These are phyloP conservation scores for Bipolaris victoriae DNA, from an alignment of 2,329 filamentous ascomycete genomes.

Conservation along the genomic window DNA sequence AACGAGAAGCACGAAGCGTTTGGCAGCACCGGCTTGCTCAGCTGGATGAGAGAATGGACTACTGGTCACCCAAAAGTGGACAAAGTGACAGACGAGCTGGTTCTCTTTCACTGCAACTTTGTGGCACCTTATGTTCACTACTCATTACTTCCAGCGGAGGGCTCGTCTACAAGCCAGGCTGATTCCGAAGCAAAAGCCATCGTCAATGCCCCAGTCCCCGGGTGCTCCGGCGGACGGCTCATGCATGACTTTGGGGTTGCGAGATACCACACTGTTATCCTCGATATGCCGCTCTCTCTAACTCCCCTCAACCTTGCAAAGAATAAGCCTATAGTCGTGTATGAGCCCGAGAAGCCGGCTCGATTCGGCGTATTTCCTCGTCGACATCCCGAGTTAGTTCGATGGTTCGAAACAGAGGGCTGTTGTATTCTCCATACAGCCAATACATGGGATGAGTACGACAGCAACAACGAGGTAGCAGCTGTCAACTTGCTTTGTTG, in stretches of 20 bases:
- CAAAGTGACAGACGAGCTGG: constrained; percentile 66
- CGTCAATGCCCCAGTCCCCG: constrained; percentile 64
- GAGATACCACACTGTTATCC: constrained; percentile 66
- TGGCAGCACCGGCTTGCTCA: constrained; percentile 61
- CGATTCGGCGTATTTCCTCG: constrained; percentile 73
- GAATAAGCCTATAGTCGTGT: constrained; percentile 64
- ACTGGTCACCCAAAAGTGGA: constrained; percentile 74
- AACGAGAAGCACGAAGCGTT: constrained; percentile 44
- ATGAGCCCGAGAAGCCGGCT: constrained; percentile 62
- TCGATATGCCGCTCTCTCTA: constrained; percentile 71
- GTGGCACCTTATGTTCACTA: constrained; percentile 70
- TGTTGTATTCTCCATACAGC: constrained; percentile 76
- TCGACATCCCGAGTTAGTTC: constrained; percentile 61
- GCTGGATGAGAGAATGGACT: constrained; percentile 73
- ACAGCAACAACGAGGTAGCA: constrained; percentile 38
- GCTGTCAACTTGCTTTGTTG: constrained; percentile 70
- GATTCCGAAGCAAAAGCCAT: constrained; percentile 19
- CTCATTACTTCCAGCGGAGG: constrained; percentile 59
- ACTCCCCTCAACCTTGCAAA: constrained; percentile 66
- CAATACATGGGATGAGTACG: constrained; percentile 68
- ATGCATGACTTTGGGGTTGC: constrained; percentile 80
- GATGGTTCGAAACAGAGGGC: constrained; percentile 71
- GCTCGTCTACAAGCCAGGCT: constrained; percentile 14
- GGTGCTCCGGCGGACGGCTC: constrained; percentile 69
- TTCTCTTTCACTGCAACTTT: constrained; percentile 72